Base-by-base conservation (phyloP, 257 asterid species). In the Perilla frutescens region DNA sequence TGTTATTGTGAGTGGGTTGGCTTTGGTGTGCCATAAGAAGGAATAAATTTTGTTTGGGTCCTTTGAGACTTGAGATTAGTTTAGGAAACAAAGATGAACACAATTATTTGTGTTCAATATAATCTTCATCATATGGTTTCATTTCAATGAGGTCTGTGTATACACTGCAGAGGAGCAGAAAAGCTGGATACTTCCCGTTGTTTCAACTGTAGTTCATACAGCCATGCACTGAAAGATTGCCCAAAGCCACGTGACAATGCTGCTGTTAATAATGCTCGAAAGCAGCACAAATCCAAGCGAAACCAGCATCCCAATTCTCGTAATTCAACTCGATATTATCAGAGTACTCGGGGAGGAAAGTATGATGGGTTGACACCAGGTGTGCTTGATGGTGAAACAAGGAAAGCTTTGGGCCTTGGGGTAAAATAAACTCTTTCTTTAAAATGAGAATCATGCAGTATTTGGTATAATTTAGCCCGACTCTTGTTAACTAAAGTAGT, bases 191-290 rank as follows among this genome's bases (percentile, higher is more conserved):
- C 84, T 39, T 88, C 96, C 51, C 97, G 99, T 56, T 95, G 99
- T 82, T 95, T 95, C 81, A 95, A 95, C 78, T 95, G 99, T 85
- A 88, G 91, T 76, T 92, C 98, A 2, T 95, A 92, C 84, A 81
- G 83, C 86, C 99, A 95, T 81, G 82, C 96, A 12, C 73, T 95
- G 79, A 95, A 83, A 83, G 98, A 95, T 45, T 95, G 99, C 85
- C 84, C 91, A 66, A 90, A 89, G 81, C 98, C 99, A 72, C 98
- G 98, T 65, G 90, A 95, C 73, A 85, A 66, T 77, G 84, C 44
- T 67, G 97, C 97, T 71, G 96, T 95, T 55, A 92, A 80, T 81
- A 89, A 62, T 85, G 99, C 99, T 66, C 89, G 99, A 67, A 95
- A 90, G 79, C 86, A 90, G 77, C 98, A 90, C 70, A 81, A 80